phyloP scores from a whole-genome alignment of 176 grass and related monocot species.

The Cocos nucifera region DNA sequence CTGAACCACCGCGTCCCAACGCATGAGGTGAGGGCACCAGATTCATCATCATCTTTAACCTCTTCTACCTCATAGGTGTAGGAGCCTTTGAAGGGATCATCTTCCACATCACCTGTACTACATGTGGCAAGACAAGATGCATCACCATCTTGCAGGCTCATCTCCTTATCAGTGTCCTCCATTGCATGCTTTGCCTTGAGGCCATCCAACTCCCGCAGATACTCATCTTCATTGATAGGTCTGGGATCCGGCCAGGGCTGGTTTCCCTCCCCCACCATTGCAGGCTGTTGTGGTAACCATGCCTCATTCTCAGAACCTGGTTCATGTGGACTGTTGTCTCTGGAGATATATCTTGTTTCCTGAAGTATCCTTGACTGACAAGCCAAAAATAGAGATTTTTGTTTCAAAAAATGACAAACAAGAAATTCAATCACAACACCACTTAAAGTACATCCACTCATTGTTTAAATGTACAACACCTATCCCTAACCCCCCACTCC shows the following conservation, averaged over 20 bases:
- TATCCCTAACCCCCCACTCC: no score
- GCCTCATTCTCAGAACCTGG: slow-evolving; percentile 26
- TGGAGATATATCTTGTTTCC: slow-evolving; percentile 23
- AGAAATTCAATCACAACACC: no score
- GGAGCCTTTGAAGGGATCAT: slow-evolving; percentile 56
- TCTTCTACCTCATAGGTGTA: slow-evolving; percentile 61
- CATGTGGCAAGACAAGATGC: slow-evolving; percentile 79
- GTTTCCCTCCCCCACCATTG: slow-evolving; percentile 7
- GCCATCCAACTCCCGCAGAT: slow-evolving; percentile 67
- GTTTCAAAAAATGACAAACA: no score
- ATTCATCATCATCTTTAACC: slow-evolving; percentile 30
- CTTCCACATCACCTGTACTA: slow-evolving; percentile 69
- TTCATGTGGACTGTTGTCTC: slow-evolving; percentile 23
- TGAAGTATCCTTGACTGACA: slow-evolving; percentile 73
- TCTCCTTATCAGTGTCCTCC: slow-evolving; percentile 57
- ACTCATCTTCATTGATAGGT: slow-evolving; percentile 52
- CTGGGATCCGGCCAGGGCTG: slow-evolving; percentile 21
- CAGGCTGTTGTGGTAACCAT: slow-evolving; percentile 26
- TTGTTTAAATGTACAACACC: no score
- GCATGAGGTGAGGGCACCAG: slow-evolving; percentile 64
- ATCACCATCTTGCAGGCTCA: slow-evolving; percentile 70
- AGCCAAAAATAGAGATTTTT: neutral
- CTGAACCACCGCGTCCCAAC: slow-evolving; percentile 91
- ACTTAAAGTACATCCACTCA: no score
- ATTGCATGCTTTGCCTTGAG: slow-evolving; percentile 36